These are phyloP conservation scores for Bocquillonia castaneifolia DNA, from an alignment of 441 rosid genomes.

Conservation along the genomic window DNA sequence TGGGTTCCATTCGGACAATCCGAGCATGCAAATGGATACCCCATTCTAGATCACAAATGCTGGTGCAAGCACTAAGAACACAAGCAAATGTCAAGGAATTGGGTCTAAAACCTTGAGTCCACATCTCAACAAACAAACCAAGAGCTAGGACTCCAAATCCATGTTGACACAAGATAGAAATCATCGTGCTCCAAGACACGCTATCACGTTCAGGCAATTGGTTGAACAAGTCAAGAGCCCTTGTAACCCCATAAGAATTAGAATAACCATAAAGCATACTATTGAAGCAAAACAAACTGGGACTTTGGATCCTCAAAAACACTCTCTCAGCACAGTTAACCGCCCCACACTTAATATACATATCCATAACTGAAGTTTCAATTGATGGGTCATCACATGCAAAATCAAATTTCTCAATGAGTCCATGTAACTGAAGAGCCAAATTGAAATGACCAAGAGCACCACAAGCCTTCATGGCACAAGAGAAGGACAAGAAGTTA, in stretches of 20 bases:
- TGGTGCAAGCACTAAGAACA: slow-evolving; percentile 24
- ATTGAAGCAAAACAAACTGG: slow-evolving; percentile 29
- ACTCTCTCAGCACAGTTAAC: slow-evolving; percentile 16
- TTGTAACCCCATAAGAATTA: slow-evolving; percentile 20
- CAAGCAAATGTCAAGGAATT: slow-evolving; percentile 26
- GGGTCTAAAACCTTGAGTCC: slow-evolving; percentile 22
- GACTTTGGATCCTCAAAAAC: slow-evolving; percentile 21
- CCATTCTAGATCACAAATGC: slow-evolving; percentile 27
- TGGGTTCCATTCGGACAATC: slow-evolving; percentile 13
- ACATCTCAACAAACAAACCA: slow-evolving; percentile 27
- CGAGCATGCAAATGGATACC: slow-evolving; percentile 34
- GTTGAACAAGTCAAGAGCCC: slow-evolving; percentile 25
- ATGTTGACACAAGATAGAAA: slow-evolving; percentile 24
- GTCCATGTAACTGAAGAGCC: slow-evolving; percentile 24
- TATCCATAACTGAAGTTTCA: slow-evolving; percentile 8
- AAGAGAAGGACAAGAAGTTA: slow-evolving; percentile 19
- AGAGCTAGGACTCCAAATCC: slow-evolving; percentile 21
- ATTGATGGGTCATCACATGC: not conserved
- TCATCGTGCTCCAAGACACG: slow-evolving; percentile 29
- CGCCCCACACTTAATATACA: slow-evolving; percentile 13
- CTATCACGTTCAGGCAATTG: slow-evolving; percentile 26
- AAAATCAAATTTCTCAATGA: slow-evolving; percentile 9
- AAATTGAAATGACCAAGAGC: slow-evolving; percentile 14
- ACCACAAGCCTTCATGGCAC: slow-evolving; percentile 32
- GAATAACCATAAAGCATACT: slow-evolving; percentile 32